Conservation (phyloP, 1,284 basidiomycete genomes). For the Leccinum insolens region DNA sequence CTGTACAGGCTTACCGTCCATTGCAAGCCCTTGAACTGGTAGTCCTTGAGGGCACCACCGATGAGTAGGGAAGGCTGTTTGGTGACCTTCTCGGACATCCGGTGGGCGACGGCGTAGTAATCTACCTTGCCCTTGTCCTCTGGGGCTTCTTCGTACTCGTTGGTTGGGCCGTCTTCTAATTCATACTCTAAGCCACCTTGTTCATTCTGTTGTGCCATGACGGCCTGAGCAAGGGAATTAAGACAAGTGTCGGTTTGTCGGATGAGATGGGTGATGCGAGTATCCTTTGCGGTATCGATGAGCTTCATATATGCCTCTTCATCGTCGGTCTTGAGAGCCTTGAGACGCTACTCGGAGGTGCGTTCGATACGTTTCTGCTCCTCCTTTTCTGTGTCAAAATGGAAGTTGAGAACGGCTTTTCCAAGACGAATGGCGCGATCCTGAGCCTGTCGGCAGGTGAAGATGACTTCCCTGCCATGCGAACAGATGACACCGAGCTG, state of each 20-base stretch:
- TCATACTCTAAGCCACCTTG: slow-evolving; percentile 55
- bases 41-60: slow-evolving; percentile 89
- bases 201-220: slow-evolving; percentile 92
- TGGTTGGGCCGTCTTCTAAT: slow-evolving; percentile 73
- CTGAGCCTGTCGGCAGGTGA: slow-evolving; percentile 63
- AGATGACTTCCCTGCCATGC: slow-evolving; percentile 81
- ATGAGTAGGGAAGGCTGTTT: slow-evolving; percentile 85
- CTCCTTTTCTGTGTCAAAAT: slow-evolving; percentile 93
- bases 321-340: slow-evolving; percentile 97
- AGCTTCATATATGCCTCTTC: slow-evolving; percentile 99
- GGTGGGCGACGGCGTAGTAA: slow-evolving; percentile 97
- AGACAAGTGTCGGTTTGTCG: slow-evolving; percentile 97
- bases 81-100: slow-evolving; percentile 87
- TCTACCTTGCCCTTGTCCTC: slow-evolving; percentile 86
- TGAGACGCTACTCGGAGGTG: slow-evolving; percentile 97
- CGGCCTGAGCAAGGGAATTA: slow-evolving; percentile 93
- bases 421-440: slow-evolving; percentile 86
- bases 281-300: slow-evolving; percentile 99
- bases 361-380: slow-evolving; percentile 98
- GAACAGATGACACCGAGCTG: slow-evolving; percentile 88
- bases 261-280: slow-evolving; percentile 96
- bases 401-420: slow-evolving; percentile 86
- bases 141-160: slow-evolving; percentile 62
- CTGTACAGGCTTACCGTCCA: slow-evolving; percentile 99
- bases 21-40: slow-evolving; percentile 91